These are phyloP conservation scores for Erigeron philadelphicus DNA, from an alignment of 140 eudicot species.

Conservation along the genomic window DNA sequence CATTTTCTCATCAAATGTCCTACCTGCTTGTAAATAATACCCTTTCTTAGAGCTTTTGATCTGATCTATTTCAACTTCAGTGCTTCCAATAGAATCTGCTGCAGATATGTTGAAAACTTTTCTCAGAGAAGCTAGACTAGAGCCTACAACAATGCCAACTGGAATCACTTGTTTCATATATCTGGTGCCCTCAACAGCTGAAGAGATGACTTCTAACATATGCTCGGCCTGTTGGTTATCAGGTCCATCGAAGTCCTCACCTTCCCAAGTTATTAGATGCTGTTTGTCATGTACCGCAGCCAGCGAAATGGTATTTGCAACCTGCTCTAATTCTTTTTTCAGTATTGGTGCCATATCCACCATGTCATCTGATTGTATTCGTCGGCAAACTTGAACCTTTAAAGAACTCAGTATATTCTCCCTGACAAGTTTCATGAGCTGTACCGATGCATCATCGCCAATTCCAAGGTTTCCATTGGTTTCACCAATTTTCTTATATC, in stretches of 20 bases:
- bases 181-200: constrained; percentile 52
- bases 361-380: constrained; percentile 43
- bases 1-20: constrained; percentile 23
- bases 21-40: constrained; percentile 25
- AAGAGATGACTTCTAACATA: constrained; percentile 49
- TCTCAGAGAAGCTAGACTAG: constrained; percentile 71
- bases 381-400: constrained; percentile 60
- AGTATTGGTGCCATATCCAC: constrained; percentile 48
- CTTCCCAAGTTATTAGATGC: constrained; percentile 31
- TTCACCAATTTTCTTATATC: constrained; percentile 10
- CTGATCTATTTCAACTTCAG: constrained; percentile 25
- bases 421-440: constrained; percentile 36
- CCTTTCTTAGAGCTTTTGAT: constrained; percentile 21
- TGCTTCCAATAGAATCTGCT: constrained; percentile 23
- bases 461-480: constrained; percentile 24
- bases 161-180: constrained; percentile 68
- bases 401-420: constrained; percentile 43
- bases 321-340: constrained; percentile 49
- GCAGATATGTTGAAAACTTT: constrained; percentile 38
- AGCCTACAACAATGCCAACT: constrained; percentile 75
- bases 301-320: constrained; percentile 54
- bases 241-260: constrained; percentile 30
- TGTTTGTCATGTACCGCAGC: constrained; percentile 45
- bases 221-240: constrained; percentile 47
- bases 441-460: constrained; percentile 26